These are phyloP conservation scores for Fusarium lyarnte DNA, from an alignment of 2,329 filamentous ascomycete species.

Conservation along the genomic window DNA sequence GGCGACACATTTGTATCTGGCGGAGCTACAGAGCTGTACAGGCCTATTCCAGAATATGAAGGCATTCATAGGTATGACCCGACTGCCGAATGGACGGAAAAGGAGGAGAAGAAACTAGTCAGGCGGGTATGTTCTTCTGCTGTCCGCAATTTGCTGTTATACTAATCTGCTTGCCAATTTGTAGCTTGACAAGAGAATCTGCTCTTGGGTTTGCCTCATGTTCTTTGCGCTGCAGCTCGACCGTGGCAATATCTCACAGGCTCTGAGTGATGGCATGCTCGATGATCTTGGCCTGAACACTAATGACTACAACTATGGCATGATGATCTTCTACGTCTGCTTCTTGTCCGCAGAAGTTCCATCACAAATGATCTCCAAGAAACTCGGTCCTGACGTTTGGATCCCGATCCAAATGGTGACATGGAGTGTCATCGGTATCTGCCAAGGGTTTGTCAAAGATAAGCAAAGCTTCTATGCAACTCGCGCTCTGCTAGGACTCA, in stretches of 20 bases:
- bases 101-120: slow-evolving; percentile 65
- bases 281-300: slow-evolving; percentile 54
- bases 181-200: slow-evolving; percentile 47
- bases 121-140: slow-evolving; percentile 53
- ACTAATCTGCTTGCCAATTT: neutral
- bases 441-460: slow-evolving; percentile 46
- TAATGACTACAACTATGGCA: slow-evolving; percentile 50
- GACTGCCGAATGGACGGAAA: slow-evolving; percentile 62
- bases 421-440: slow-evolving; percentile 49
- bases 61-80: slow-evolving; percentile 69
- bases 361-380: slow-evolving; percentile 68
- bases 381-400: slow-evolving; percentile 66
- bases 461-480: slow-evolving; percentile 46
- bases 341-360: slow-evolving; percentile 57
- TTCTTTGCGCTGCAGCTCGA: slow-evolving; percentile 58
- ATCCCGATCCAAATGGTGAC: slow-evolving; percentile 66
- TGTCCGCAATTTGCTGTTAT: neutral
- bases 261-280: slow-evolving; percentile 58
- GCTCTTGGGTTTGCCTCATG: slow-evolving; percentile 52
- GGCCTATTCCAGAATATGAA: slow-evolving; percentile 65
- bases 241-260: slow-evolving; percentile 58
- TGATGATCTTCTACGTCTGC: slow-evolving; percentile 45
- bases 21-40: slow-evolving; percentile 47
- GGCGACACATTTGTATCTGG: neutral
- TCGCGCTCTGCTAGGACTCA: slow-evolving; percentile 54